Conservation (phyloP, 23 red algal species). For the Gracilariopsis chorda region DNA sequence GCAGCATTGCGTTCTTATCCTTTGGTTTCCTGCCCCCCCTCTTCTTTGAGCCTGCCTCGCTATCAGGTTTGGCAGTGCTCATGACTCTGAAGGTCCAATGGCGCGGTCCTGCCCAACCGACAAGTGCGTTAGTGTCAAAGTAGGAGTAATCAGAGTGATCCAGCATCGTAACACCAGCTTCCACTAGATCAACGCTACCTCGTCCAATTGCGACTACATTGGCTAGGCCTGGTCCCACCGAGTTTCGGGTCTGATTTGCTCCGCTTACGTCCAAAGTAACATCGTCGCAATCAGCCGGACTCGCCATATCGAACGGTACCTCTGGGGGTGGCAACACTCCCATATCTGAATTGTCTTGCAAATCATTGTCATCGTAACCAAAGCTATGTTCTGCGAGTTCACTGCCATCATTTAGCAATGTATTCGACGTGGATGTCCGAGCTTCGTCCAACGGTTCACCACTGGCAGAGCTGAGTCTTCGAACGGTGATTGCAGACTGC, state of each 20-base stretch:
- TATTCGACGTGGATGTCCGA: neutral
- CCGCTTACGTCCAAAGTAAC: neutral
- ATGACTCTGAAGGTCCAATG: slow-evolving; percentile 65
- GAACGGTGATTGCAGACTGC: neutral
- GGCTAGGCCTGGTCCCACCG: neutral
- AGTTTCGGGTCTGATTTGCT: neutral
- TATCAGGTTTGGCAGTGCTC: neutral
- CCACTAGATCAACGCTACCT: slow-evolving; percentile 45
- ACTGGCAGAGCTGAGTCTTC: neutral
- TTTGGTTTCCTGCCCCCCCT: slow-evolving; percentile 45
- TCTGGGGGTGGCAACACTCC: neutral
- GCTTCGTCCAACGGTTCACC: neutral
- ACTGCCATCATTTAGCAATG: neutral
- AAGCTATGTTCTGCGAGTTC: slow-evolving; percentile 15
- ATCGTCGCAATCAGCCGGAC: slow-evolving; percentile 34
- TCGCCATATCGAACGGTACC: neutral
- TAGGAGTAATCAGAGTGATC: slow-evolving; percentile 66
- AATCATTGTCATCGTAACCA: slow-evolving; percentile 31
- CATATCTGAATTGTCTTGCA: slow-evolving; percentile 12
- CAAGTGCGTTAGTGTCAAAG: slow-evolving; percentile 28
- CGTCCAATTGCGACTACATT: neutral
- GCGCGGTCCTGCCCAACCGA: slow-evolving; percentile 72
- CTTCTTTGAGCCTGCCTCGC: neutral
- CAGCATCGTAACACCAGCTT: slow-evolving; percentile 36
- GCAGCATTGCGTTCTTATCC: slow-evolving; percentile 61